Percentiles rank a stretch among this genome's conserved stretches.
These are phyloP conservation scores for Pholiota microspora DNA, from an alignment of 768 basidiomycete genomes.

Conservation along the genomic window DNA sequence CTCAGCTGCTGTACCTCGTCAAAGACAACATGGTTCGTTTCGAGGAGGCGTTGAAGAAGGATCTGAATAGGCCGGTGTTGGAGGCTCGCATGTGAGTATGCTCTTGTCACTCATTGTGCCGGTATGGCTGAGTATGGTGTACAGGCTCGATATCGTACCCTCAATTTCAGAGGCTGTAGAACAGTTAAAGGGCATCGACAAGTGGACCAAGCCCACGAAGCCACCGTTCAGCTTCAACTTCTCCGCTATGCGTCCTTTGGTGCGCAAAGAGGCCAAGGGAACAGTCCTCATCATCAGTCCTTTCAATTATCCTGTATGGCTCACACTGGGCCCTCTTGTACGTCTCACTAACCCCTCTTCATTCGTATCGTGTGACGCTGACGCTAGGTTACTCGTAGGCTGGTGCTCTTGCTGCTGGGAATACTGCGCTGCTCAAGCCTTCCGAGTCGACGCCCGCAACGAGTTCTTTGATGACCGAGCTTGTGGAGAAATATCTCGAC, in stretches of 20 bases:
- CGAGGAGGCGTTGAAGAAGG: conserved; percentile 52
- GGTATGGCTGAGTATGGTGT: too few relatives aligned
- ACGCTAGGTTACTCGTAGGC: conserved; percentile 26
- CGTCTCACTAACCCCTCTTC: conserved; percentile 14
- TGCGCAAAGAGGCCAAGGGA: conserved; percentile 78
- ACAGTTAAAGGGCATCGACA: conserved; percentile 63
- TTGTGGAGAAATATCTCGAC: conserved; percentile 78
- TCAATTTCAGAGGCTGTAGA: conserved; percentile 49
- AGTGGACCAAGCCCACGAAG: conserved; percentile 69
- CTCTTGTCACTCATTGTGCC: too few relatives aligned
- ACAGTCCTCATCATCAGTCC: conserved; percentile 67
- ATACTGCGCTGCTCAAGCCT: conserved; percentile 69
- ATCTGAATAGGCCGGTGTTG: conserved; percentile 60
- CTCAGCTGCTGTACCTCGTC: conserved; percentile 70
- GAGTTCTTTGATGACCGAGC: conserved; percentile 58
- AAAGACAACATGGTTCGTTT: conserved; percentile 70
- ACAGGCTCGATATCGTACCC: conserved; percentile 60
- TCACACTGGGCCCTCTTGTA: conserved; percentile 59
- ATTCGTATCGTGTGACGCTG: background rate
- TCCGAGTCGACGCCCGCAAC: conserved; percentile 64
- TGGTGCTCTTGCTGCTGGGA: conserved; percentile 80
- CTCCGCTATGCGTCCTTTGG: conserved; percentile 56
- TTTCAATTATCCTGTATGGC: conserved; percentile 74
- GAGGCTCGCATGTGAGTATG: conserved; percentile 51
- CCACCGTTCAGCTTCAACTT: conserved; percentile 56